Evolutionary conservation across 139 green algal species (phyloP), one percentile per base, ranked within the genome.

Genomic region (Chlamydomonas asymmetrica): DNA sequence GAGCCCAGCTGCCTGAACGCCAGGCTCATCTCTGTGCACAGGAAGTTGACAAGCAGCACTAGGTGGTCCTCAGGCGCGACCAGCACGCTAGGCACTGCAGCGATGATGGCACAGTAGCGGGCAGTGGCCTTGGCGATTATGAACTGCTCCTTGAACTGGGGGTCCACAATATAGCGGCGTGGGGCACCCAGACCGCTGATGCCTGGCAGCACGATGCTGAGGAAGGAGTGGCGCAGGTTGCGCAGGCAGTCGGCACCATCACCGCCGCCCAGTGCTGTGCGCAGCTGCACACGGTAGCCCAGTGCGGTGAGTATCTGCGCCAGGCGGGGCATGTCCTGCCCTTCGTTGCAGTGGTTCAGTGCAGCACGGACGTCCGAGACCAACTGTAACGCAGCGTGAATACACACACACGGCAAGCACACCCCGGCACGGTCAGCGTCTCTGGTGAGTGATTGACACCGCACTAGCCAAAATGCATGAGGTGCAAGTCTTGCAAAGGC

Each of bases 11-110:
- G 76, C 32, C 76, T 40, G 63, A 93, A 94, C 0, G 89, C 87
- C 5, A 78, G 38, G 31, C 37, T 72, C 79, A 93, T 92, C 71
- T 93, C 89, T 3, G 56, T 63, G 63, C 84, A 92, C 40, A 93
- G 70, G 35, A 93, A 73, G 56, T 82, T 79, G 0, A 88, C 79
- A 4, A 85, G 50, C 25, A 81, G 48, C 22, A 23, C 52, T 18
- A 95, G 50, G 25, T 73, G 43, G 9, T 71, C 77, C 35, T 80
- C 59, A 0, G 66, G 78, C 3, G 67, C 73, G 45, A 95, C 84
- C 43, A 90, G 81, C 6, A 86, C 75, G 5, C 39, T 41, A 16
- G 84, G 84, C 20, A 89, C 41, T 7, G 43, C 63, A 0, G 66
- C 81, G 35, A 89, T 66, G 5, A 89, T 63, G 27, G 61, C 20